These are phyloP conservation scores for Speleostelium caveatum DNA, from an alignment of 78 protist species.

Conservation along the genomic window DNA sequence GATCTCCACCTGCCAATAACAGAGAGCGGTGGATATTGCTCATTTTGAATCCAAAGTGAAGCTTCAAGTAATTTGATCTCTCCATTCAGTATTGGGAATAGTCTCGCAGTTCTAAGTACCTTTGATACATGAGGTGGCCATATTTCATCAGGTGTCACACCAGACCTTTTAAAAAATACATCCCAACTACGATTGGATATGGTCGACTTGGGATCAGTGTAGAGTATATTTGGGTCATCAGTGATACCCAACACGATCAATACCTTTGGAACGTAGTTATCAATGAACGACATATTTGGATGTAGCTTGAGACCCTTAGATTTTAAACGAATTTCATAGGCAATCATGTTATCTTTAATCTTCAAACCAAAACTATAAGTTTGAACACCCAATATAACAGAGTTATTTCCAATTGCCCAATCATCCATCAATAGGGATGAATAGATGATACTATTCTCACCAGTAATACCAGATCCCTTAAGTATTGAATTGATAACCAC, in stretches of 20 bases:
- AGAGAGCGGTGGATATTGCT: constrained; percentile 27
- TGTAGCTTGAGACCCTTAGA: background rate
- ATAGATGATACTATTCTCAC: background rate
- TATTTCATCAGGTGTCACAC: constrained; percentile 49
- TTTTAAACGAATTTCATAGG: constrained; percentile 24
- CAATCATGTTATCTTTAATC: constrained; percentile 22
- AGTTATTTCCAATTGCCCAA: constrained; percentile 44
- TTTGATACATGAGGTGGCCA: constrained; percentile 32
- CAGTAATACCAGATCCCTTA: constrained; percentile 31
- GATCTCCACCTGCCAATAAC: constrained; percentile 69
- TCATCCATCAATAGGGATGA: constrained; percentile 5
- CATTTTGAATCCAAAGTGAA: constrained; percentile 61
- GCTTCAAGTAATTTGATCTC: constrained; percentile 37
- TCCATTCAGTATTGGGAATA: constrained; percentile 30
- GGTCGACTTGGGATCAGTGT: constrained; percentile 23
- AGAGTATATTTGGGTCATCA: constrained; percentile 23
- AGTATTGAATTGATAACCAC: constrained; percentile 29
- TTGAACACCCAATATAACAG: constrained; percentile 38
- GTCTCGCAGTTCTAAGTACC: constrained; percentile 31
- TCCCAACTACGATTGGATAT: constrained; percentile 52
- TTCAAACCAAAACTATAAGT: background rate
- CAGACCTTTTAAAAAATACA: constrained; percentile 24
- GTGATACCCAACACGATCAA: constrained; percentile 34
- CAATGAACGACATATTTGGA: background rate
- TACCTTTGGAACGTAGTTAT: constrained; percentile 4